phyloP scores from a whole-genome alignment of 2,329 filamentous ascomycete species.

The Penicillium expansum region DNA sequence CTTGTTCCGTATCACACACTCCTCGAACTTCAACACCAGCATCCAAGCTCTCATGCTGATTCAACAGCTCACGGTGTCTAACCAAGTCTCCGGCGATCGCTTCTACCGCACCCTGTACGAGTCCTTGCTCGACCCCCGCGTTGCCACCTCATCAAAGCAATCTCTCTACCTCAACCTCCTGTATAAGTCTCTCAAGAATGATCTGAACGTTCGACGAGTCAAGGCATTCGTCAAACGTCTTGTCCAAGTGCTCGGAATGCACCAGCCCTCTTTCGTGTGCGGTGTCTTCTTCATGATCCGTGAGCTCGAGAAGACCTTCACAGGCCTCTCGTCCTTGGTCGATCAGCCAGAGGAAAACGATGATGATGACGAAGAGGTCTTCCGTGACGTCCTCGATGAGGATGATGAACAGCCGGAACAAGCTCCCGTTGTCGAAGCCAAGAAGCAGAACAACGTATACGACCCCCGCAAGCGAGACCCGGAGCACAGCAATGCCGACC shows the following conservation, averaged over 20 bases:
- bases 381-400: constrained; percentile 63
- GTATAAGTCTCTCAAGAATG: constrained; percentile 81
- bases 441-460: constrained; percentile 53
- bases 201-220: constrained; percentile 84
- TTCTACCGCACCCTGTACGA: constrained; percentile 97
- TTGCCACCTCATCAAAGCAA: constrained; percentile 89
- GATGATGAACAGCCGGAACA: constrained; percentile 42
- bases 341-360: constrained; percentile 77
- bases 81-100: constrained; percentile 78
- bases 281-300: constrained; percentile 86
- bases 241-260: constrained; percentile 79
- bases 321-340: constrained; percentile 73
- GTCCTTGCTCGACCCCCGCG: constrained; percentile 83
- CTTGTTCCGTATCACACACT: constrained; percentile 93
- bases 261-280: constrained; percentile 89
- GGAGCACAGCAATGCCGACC: constrained; percentile 87
- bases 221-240: constrained; percentile 96
- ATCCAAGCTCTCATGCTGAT: constrained; percentile 94
- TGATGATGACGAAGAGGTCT: constrained; percentile 66
- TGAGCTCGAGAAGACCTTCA: constrained; percentile 76
- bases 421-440: constrained; percentile 24
- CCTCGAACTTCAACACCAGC: constrained; percentile 97
- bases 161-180: constrained; percentile 91
- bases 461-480: constrained; percentile 90
- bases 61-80: constrained; percentile 80